Base-by-base conservation (phyloP, 805 yeast genomes). In the Lipomyces spencermartinsiae region DNA sequence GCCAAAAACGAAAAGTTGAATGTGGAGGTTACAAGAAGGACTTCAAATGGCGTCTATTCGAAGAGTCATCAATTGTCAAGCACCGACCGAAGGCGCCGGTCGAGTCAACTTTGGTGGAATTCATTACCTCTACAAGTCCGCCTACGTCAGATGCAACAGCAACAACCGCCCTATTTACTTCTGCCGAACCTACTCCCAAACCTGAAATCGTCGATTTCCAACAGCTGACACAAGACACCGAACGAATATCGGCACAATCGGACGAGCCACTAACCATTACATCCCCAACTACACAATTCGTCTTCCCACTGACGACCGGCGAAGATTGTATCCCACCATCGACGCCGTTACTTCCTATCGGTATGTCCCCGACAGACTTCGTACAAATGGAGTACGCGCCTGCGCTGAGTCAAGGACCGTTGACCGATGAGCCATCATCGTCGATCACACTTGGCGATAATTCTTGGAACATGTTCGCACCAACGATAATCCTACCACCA, bases 1-100 rank as follows among this genome's bases (percentile, higher is more conserved):
- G 71, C 31, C 64, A 53, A 14, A 83, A 82, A 68, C 83, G 83
- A 74, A 83, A 82, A 43, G 81, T 87, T n/a, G 81, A 79, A 16
- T 88, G 92, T 76, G 92, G 90, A 4, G 92, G 92, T 0, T 89
- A 89, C 73, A 85, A 87, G 4, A 86, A 85, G 31, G 82, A 83
- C 58, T 88, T 86, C 79, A 86, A 87, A 74, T 89, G 92, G 92
- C 82, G 86, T 70, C 80, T 86, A 3, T 88, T 87, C 70, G 84
- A 83, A 25, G 83, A 80, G 55, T 64, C 75, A 22, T 60, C 71
- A 10, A 46, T 62, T 25, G 16, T 34, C 57, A 56, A 63, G 31
- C 68, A 68, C 14, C 54, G 59, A 33, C 78, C 66, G 58, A 54
- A 61, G 31, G 34, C 16, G 33, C 31, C 46, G 31, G 7, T 61